Evolutionary conservation across 495 filamentous ascomycete genomes (phyloP), one percentile per base, ranked within the genome.

Genomic region (Trichoderma virens): DNA sequence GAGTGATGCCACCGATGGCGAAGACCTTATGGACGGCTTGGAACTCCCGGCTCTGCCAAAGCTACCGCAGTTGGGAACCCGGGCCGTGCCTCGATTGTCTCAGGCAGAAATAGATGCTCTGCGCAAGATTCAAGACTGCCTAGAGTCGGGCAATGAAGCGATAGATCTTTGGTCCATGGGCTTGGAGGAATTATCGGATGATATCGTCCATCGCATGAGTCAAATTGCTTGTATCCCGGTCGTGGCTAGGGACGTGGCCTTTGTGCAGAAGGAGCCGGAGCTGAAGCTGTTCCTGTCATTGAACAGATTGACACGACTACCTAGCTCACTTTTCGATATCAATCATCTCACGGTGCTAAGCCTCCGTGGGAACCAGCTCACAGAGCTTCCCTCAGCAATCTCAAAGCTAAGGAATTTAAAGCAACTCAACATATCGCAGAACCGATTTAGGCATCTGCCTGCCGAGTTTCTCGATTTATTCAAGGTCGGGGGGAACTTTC

Each of bases 371-470:
- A 95, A 93, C 73, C 70, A 81, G 32, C 78, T 96, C 8, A 74
- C 70, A 0, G 81, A 86, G 39, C 76, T 96, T 8, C 89, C 89
- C 6, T 75, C 84, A 0, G 76, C 80, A 0, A 89, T 95, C 45
- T 77, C 78, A n/a, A 82, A 81, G 41, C 76, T 95, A 16, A 77
- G 71, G 5, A 84, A 86, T 47, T 75, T 96, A 5, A 73, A 81
- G 68, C 82, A 85, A 34, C 78, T 94, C 8, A 92, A 92, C 62
- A 65, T 96, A 16, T 82, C 87, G 6, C 80, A 88, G 54, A 94
- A 94, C 67, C 69, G 73, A n/a, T 78, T 96, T 9, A 76, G 76
- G 5, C 85, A 74, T 62, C 81, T 96, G 6, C 91, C 91, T 0
- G 88, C 80, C 72, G 90, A 93, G 68, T 71, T 93, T 0, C 76